phyloP scores from a whole-genome alignment of 305 asterid species.

The Coffea humblotiana region DNA sequence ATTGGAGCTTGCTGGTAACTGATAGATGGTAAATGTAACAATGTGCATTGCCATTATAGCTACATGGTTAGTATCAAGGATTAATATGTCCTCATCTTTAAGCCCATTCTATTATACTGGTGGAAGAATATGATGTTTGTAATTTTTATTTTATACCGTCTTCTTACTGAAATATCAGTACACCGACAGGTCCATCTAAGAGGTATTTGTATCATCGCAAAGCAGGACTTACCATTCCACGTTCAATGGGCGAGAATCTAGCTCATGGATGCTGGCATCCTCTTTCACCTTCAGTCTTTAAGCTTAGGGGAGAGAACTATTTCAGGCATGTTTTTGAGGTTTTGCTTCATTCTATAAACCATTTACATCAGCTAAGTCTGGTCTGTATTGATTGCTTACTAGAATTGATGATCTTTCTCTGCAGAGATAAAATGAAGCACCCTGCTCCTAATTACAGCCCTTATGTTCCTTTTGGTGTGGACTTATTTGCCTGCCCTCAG shows the following conservation, averaged over 20 bases:
- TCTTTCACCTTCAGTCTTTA: constrained; percentile 69
- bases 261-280: constrained; percentile 64
- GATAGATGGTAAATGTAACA: background rate
- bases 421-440: constrained; percentile 76
- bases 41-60: background rate
- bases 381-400: background rate
- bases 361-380: background rate
- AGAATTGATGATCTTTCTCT: constrained; percentile 1
- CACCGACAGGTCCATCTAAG: constrained; percentile 42
- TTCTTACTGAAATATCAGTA: constrained; percentile 4
- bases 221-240: constrained; percentile 57
- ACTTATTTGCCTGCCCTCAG: constrained; percentile 59
- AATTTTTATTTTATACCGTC: background rate
- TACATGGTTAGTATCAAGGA: background rate
- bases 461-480: constrained; percentile 70
- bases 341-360: background rate
- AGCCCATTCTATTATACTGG: background rate
- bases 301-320: constrained; percentile 72
- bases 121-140: background rate
- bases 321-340: constrained; percentile 56
- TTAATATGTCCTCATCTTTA: background rate
- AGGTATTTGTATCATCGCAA: constrained; percentile 46
- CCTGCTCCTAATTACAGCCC: constrained; percentile 72
- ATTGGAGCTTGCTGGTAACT: background rate
- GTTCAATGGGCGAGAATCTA: constrained; percentile 40